Percentiles rank a stretch among this genome's conserved stretches.
Conservation (phyloP, 1,139 yeast species). For the Citeromyces hawaiiensis region DNA sequence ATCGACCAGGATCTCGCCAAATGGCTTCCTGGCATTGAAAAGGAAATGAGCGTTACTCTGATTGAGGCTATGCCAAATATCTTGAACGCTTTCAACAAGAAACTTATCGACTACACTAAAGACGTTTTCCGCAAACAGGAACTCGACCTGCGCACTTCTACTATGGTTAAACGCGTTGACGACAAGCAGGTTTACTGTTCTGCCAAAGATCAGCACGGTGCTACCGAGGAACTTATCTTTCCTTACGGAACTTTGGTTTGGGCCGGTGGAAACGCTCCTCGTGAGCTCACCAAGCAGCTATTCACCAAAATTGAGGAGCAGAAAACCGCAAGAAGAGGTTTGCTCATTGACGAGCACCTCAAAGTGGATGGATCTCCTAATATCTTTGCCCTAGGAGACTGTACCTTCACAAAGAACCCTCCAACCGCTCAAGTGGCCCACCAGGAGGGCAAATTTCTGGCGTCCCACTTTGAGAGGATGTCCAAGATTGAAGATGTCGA, state of each 20-base stretch:
- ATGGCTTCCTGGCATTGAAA: conserved; percentile 48
- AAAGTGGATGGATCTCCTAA: conserved; percentile 39
- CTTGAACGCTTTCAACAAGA: conserved; percentile 39
- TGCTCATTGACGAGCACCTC: conserved; percentile 36
- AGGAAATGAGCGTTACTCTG: conserved; percentile 38
- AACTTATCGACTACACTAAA: conserved; percentile 44
- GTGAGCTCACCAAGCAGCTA: conserved; percentile 33
- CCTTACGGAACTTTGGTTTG: conserved; percentile 53
- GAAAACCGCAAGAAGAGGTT: conserved; percentile 46
- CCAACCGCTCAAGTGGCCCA: conserved; percentile 58
- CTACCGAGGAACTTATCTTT: conserved; percentile 23
- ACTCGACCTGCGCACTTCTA: conserved; percentile 36
- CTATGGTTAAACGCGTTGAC: conserved; percentile 44
- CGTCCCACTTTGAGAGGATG: conserved; percentile 32
- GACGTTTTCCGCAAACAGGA: conserved; percentile 40
- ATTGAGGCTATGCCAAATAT: conserved; percentile 50
- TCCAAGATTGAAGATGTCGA: conserved; percentile 35
- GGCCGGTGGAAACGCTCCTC: conserved; percentile 55
- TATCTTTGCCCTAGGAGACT: conserved; percentile 46
- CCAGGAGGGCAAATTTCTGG: conserved; percentile 45
- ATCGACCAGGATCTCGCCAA: conserved; percentile 44
- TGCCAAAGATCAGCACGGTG: conserved; percentile 29
- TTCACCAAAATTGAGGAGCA: conserved; percentile 40
- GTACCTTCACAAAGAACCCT: conserved; percentile 46
- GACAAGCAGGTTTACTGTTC: conserved; percentile 32